Percentiles rank a stretch among this genome's conserved stretches.
Evolutionary conservation across 176 grass and related monocot species (phyloP).

Genomic region (Oryza glaberrima): DNA sequence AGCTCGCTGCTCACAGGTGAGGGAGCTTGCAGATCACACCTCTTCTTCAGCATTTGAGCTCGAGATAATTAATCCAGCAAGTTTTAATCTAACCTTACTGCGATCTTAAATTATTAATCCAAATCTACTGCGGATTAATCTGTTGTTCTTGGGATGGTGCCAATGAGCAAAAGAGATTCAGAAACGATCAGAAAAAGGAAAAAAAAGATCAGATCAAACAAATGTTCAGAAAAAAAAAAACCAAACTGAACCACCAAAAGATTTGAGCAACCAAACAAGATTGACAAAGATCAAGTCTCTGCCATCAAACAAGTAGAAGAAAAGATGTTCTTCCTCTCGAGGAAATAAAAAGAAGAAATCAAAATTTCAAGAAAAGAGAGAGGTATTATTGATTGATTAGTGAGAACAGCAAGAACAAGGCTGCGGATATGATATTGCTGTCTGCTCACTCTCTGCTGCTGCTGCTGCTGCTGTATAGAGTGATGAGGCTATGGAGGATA

Average conservation of each 20-base stretch:
- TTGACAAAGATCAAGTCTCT: background rate
- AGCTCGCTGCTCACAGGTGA: background rate
- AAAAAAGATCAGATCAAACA: background rate
- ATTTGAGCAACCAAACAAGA: background rate
- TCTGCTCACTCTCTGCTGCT: background rate
- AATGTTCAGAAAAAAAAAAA: background rate
- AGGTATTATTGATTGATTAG: slow-evolving; percentile 8
- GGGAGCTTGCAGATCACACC: background rate
- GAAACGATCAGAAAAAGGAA: background rate
- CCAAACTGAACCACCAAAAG: background rate
- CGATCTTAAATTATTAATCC: background rate
- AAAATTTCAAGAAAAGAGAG: background rate
- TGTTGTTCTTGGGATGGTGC: background rate
- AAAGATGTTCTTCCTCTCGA: background rate
- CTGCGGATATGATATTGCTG: background rate
- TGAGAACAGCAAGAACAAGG: slow-evolving; percentile 4
- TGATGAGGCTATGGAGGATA: background rate
- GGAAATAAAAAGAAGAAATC: background rate
- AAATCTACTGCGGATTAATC: background rate
- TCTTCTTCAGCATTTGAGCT: slow-evolving; percentile 41
- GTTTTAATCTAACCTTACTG: background rate
- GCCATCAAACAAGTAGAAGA: background rate
- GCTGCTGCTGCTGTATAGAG: background rate
- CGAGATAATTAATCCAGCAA: slow-evolving; percentile 13
- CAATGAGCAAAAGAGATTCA: too few relatives aligned